phyloP scores from a whole-genome alignment of 2,329 filamentous ascomycete genomes.

The Ilyonectria mors-panacis region DNA sequence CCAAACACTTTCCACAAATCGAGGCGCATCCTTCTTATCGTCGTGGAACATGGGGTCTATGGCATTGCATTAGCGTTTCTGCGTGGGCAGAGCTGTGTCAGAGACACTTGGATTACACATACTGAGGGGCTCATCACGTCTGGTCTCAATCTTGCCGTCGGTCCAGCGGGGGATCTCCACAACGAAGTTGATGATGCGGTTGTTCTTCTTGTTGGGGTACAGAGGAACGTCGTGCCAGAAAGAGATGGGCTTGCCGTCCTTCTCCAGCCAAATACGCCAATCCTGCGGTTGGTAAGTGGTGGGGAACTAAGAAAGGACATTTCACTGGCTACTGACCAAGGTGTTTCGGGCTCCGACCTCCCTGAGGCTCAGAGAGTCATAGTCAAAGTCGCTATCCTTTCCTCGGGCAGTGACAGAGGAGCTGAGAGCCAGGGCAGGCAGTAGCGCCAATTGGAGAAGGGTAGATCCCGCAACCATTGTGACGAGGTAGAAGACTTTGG shows the following conservation, averaged over 20 bases:
- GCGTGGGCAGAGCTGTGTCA: background rate
- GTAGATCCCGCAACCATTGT: conserved; percentile 38
- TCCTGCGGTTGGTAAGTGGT: conserved; percentile 46
- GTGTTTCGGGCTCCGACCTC: conserved; percentile 58
- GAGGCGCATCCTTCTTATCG: conserved; percentile 52
- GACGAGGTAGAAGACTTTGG: background rate
- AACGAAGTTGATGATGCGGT: conserved; percentile 55
- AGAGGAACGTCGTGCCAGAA: conserved; percentile 60
- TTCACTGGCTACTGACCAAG: conserved; percentile 42
- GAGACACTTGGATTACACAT: conserved; percentile 8
- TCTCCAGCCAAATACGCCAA: conserved; percentile 59
- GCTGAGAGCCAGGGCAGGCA: conserved; percentile 36
- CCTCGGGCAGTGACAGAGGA: conserved; percentile 31
- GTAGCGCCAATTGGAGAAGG: conserved; percentile 37
- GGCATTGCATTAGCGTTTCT: background rate
- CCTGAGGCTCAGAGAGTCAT: conserved; percentile 48
- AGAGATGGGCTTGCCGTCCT: conserved; percentile 57
- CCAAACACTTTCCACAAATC: conserved; percentile 60
- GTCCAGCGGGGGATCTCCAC: conserved; percentile 61
- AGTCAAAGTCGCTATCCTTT: conserved; percentile 44
- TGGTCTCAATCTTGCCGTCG: conserved; percentile 58
- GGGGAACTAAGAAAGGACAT: accelerated
- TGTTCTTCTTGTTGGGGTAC: conserved; percentile 54
- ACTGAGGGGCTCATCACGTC: conserved; percentile 58
- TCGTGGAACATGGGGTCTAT: conserved; percentile 61